These are phyloP conservation scores for Aspergillus olivimuriae DNA, from an alignment of 495 filamentous ascomycete genomes.

Conservation along the genomic window DNA sequence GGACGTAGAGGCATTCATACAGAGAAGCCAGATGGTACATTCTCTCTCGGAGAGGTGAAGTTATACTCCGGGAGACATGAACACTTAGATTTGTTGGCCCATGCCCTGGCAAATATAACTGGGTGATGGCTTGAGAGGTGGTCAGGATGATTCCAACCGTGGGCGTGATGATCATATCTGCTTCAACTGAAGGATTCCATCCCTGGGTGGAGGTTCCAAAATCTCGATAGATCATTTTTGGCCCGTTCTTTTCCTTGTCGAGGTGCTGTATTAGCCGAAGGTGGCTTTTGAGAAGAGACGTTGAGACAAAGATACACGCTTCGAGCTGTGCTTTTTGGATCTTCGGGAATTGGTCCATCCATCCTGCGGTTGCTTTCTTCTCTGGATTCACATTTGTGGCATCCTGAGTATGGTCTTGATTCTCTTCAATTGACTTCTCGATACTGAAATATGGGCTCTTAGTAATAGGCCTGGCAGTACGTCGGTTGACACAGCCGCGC, in stretches of 20 bases:
- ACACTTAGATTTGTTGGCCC: conserved; percentile 11
- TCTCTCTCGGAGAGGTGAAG: conserved; percentile 48
- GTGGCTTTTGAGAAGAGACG: conserved; percentile 23
- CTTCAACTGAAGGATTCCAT: conserved; percentile 39
- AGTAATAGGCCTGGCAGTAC: no score
- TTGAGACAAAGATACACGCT: conserved; percentile 20
- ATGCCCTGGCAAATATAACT: conserved; percentile 61
- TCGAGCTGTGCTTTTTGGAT: neutral
- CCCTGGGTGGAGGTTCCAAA: neutral
- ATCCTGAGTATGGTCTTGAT: neutral
- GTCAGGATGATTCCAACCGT: conserved; percentile 63
- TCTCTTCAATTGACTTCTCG: neutral
- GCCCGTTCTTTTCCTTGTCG: conserved; percentile 13
- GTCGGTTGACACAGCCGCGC: no score
- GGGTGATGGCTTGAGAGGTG: conserved; percentile 67
- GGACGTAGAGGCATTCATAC: conserved; percentile 66
- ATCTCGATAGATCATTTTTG: neutral
- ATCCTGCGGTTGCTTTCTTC: neutral
- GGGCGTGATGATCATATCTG: conserved; percentile 71
- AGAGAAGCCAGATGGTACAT: conserved; percentile 48
- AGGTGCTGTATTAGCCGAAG: conserved; percentile 17
- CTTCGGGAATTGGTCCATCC: neutral
- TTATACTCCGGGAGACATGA: conserved; percentile 9
- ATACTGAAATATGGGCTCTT: conserved; percentile 14
- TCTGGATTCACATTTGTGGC: neutral